These are phyloP conservation scores for Phytomonas sp. DNA, from an alignment of 208 protist species.

Conservation along the genomic window DNA sequence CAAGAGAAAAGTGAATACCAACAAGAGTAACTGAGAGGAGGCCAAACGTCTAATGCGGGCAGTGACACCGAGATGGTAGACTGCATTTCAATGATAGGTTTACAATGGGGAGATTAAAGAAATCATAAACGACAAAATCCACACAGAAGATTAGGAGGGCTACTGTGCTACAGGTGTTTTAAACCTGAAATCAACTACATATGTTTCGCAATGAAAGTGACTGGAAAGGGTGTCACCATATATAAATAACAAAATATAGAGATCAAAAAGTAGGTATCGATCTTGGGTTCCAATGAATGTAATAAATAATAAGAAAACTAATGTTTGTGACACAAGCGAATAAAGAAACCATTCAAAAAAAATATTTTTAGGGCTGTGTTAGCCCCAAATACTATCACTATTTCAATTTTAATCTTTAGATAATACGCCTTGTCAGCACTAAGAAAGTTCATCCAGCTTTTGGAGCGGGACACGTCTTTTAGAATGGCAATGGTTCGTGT, in stretches of 20 bases:
- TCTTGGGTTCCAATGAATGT: not conserved
- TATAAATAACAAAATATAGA: not conserved
- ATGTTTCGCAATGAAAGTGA: not conserved
- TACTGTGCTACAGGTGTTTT: not conserved
- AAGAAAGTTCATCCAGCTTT: not conserved
- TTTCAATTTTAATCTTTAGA: not conserved
- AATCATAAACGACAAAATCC: not conserved
- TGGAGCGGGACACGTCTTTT: not conserved
- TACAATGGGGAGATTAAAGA: not conserved
- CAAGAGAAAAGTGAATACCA: not conserved
- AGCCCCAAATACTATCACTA: not conserved
- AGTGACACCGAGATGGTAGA: not conserved
- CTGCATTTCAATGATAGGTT: not conserved
- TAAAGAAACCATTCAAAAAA: not conserved
- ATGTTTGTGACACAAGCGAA: not conserved
- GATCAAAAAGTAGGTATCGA: not conserved
- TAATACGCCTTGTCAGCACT: not conserved
- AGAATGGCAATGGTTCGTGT: not conserved
- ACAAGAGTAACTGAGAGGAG: not conserved
- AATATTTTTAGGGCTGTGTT: not conserved
- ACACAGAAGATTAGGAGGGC: not conserved
- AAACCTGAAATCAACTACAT: not conserved
- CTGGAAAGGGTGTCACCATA: not conserved
- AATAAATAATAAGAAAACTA: not conserved
- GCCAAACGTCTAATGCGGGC: not conserved